Evolutionary conservation across 2,329 filamentous ascomycete genomes (phyloP), one percentile per base, ranked within the genome.

Genomic region (Fusarium sp.): DNA sequence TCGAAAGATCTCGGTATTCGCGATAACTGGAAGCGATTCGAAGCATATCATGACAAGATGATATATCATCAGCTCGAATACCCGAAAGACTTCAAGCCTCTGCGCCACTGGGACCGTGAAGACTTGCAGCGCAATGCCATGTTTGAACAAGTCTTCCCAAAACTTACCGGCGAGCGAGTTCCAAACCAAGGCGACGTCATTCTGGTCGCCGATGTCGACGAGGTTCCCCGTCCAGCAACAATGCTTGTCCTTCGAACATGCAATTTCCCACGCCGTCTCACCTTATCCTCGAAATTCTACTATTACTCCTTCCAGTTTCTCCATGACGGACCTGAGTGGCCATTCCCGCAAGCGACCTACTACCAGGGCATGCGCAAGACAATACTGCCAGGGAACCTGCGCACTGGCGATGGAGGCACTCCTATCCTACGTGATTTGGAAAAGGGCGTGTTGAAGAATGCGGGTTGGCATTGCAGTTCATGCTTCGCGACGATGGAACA

Each of bases 381-480:
- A 9, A 79, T 90, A 47, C 76, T 79, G 22, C 89, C 88, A 0
- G 82, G 83, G 27, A 83, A 88, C 70, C 80, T 90, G 53, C 85
- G 88, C 25, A 82, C 82, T 67, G 81, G 83, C 44, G 82, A 84
- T 56, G 81, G 82, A 46, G 81, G 82, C 6, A 49, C 81, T 7
- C 79, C 78, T 44, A 75, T 82, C 3, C 66, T 81, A 2, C 79
- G 82, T 32, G 77, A 78, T 38, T 77, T 79, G 44, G 83, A 87
- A 65, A 82, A 81, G 67, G 82, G 78, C 10, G 80, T 81, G 8
- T 66, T 89, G 34, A 77, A 76, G 72, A 84, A 87, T 70, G 85
- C 87, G 1, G 84, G 80, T 0, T 91, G 89, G 89, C 88, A 90
- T 76, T 91, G 88, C 80, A 88, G 86, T 53, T 86, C 82, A 59